Evolutionary conservation across 2,329 filamentous ascomycete species (phyloP), one percentile per base, ranked within the genome.

Genomic region (Laburnicola sp.): DNA sequence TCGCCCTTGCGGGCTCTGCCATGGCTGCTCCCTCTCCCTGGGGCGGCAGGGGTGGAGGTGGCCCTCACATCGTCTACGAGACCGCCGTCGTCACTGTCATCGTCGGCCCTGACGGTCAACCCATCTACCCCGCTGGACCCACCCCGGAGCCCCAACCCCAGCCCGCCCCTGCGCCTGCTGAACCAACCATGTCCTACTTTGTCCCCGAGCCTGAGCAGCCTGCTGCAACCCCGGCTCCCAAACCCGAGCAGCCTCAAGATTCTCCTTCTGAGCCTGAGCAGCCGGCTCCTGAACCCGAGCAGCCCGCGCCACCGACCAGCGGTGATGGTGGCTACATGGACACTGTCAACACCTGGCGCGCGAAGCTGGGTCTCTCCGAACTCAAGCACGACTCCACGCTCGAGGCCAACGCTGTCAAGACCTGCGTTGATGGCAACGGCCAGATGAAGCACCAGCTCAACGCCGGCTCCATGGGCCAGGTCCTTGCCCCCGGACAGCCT

Each of bases 1-100:
- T 68, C 48, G 67, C 66, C 64, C 61, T 71, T 47, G 64, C 60
- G 27, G 66, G 66, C 60, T 60, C 66, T 45, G 58, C 62, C 41
- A 36, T 70, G 43, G 68, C 66, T 16, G 59, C 57, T 39, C 66
- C 59, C 39, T 43, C 46, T 21, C 38, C 63, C 34, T 37, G 48
- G 37, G 54, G 53, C 46, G 46, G 46, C 16, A 30, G 45, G n/a
- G 32, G 23, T 10, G 42, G 36, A 11, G 30, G 39, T 22, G 27
- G 48, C 5, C 37, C 34, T 16, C 22, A 52, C 8, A 34, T 57
- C 43, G 44, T 53, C 34, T 48, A 55, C 39, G 43, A 58, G 44
- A 64, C 64, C 45, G 51, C 61, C 44, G 51, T 62, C 43, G 56
- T 60, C 30, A 56, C 61, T 47, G 54, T 64, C 36, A 57, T 68